These are phyloP conservation scores for Candida nemodendra DNA, from an alignment of 805 yeast species.

Conservation along the genomic window DNA sequence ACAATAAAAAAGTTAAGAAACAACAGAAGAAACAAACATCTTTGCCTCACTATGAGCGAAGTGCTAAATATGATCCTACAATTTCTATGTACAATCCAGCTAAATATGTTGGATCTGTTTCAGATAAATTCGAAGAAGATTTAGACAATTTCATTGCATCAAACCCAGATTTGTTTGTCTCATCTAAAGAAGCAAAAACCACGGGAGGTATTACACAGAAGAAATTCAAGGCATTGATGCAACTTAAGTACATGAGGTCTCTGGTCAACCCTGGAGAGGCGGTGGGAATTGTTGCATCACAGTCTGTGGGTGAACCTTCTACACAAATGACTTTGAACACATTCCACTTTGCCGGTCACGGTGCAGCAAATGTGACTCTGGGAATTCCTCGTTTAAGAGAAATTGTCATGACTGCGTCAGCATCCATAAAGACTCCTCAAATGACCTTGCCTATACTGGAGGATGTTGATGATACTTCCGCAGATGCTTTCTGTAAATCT, in stretches of 20 bases:
- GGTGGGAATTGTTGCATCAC: constrained; percentile 97
- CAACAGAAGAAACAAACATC: constrained; percentile 59
- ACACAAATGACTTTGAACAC: constrained; percentile 97
- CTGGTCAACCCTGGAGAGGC: constrained; percentile 95
- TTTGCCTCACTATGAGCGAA: constrained; percentile 62
- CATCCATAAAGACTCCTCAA: constrained; percentile 96
- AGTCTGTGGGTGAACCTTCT: constrained; percentile 98
- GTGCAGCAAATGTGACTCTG: constrained; percentile 98
- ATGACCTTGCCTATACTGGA: constrained; percentile 86
- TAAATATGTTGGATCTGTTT: constrained; percentile 87
- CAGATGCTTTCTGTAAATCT: constrained; percentile 90
- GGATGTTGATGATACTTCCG: constrained; percentile 81
- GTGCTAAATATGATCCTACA: constrained; percentile 79
- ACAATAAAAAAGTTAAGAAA: constrained; percentile 81
- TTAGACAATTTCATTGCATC: constrained; percentile 66
- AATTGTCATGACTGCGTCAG: constrained; percentile 98
- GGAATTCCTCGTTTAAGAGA: constrained; percentile 99
- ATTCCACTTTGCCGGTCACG: constrained; percentile 99
- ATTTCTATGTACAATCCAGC: constrained; percentile 84
- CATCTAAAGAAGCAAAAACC: constrained; percentile 45
- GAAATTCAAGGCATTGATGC: constrained; percentile 96
- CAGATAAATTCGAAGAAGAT: constrained; percentile 81
- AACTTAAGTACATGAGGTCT: constrained; percentile 96
- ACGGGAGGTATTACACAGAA: constrained; percentile 60
- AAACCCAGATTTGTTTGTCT: constrained; percentile 55